Base-by-base conservation (phyloP, 2,329 filamentous ascomycete species). In the Calonectria naviculata region DNA sequence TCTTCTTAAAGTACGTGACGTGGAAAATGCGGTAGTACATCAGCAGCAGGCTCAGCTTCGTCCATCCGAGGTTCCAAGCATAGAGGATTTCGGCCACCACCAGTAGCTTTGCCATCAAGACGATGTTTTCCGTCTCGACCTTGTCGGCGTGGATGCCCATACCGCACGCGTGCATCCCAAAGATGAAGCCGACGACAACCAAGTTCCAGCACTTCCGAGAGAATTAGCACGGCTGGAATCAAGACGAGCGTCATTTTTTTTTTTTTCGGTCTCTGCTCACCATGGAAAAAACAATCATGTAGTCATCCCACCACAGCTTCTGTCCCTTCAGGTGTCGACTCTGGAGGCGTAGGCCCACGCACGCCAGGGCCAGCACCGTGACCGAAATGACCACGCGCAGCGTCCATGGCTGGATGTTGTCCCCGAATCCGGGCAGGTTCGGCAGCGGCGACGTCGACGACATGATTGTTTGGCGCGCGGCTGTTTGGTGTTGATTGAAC, bases 11-110 rank as follows among this genome's bases (percentile, higher is more conserved):
- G 68, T 81, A 82, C 0, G 80, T 80, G 5, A 85, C 79, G 24
- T 81, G 85, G 76, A 89, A 89, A 72, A 89, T 87, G 75, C 87
- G 86, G 74, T 83, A 84, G 80, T 89, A 89, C 86, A 89, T 87
- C 47, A 88, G 78, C 52, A 89, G 75, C 26, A 89, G 80, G 62
- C 84, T 84, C 17, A 88, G 66, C 73, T 89, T 89, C n/a, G 87
- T 86, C 80, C 86, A 84, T 44, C 83, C 85, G 4, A 88, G 78
- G 34, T 86, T 87, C 75, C 82, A 87, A 29, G 82, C 84, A 73
- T 88, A 88, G 44, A 87, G 78, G 66, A 87, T 81, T 74, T 87
- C 86, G 26, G 84, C 85, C 13, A 85, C 84, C 15, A 88, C 76
- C 7, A 89, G 81, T 75, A 84, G 83, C 78, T 89, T 87, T 15